Conservation (phyloP, 1,284 basidiomycete genomes). For the Macrocystidia cucumis region DNA sequence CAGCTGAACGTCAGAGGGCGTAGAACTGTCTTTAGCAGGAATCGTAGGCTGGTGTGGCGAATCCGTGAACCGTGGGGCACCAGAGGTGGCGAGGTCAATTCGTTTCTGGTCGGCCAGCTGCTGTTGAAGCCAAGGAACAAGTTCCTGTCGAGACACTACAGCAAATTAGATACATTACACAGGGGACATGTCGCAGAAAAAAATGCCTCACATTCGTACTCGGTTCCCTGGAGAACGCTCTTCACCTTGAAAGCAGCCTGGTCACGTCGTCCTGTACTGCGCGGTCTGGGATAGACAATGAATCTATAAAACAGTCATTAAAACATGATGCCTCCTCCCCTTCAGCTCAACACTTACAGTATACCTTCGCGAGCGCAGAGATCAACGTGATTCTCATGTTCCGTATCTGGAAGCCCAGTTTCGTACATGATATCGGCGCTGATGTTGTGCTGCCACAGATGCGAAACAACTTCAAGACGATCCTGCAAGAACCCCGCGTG, state of each 20-base stretch:
- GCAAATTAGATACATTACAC: constrained; percentile 4
- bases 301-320: constrained; percentile 39
- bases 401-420: constrained; percentile 48
- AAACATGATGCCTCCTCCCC: background rate
- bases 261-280: constrained; percentile 46
- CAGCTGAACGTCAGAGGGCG: constrained; percentile 44
- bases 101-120: constrained; percentile 74
- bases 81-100: constrained; percentile 57
- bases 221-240: constrained; percentile 68
- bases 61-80: constrained; percentile 36
- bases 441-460: constrained; percentile 78
- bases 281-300: constrained; percentile 60
- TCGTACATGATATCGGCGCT: constrained; percentile 88
- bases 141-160: constrained; percentile 59
- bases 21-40: constrained; percentile 35
- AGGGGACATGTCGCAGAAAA: constrained; percentile 2
- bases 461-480: constrained; percentile 69
- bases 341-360: constrained; percentile 42
- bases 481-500: constrained; percentile 70
- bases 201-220: constrained; percentile 52
- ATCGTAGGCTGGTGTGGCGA: constrained; percentile 17
- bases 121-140: constrained; percentile 65
- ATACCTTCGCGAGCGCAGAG: constrained; percentile 71
- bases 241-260: constrained; percentile 73
- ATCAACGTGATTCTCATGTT: constrained; percentile 58